phyloP scores from a whole-genome alignment of 768 basidiomycete genomes.

The Melanogaster broomeanus region DNA sequence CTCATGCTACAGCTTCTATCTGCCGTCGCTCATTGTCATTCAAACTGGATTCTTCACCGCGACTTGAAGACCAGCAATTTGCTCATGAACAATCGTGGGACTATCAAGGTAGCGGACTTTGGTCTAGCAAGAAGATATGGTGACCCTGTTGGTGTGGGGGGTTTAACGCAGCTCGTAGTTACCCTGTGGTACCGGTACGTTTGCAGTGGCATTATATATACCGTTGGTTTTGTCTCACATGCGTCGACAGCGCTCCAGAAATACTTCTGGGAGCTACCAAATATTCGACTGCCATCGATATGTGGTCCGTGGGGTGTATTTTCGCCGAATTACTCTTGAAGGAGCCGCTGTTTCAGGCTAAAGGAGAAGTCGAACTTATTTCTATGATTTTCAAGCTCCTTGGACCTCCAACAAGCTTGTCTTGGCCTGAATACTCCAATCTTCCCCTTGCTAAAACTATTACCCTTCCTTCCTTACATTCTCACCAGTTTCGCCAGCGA shows the following conservation, averaged over 20 bases:
- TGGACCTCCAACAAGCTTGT: slow-evolving; percentile 83
- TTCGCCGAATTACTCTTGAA: slow-evolving; percentile 95
- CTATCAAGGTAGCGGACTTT: slow-evolving; percentile 98
- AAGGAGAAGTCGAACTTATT: slow-evolving; percentile 90
- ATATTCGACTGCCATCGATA: slow-evolving; percentile 94
- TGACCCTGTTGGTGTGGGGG: slow-evolving; percentile 94
- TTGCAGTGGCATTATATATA: slow-evolving; percentile 8
- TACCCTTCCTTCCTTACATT: slow-evolving; percentile 71
- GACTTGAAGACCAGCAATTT: slow-evolving; percentile 98
- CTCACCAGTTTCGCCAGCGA: slow-evolving; percentile 76
- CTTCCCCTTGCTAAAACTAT: slow-evolving; percentile 84
- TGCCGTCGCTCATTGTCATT: slow-evolving; percentile 91
- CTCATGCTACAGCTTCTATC: slow-evolving; percentile 91
- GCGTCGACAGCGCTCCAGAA: slow-evolving; percentile 77
- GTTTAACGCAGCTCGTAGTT: slow-evolving; percentile 97
- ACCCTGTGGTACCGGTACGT: slow-evolving; percentile 97
- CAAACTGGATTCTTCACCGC: slow-evolving; percentile 97
- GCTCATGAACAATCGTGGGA: slow-evolving; percentile 98
- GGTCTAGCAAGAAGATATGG: slow-evolving; percentile 95
- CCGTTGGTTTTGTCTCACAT: slow-evolving; percentile 8
- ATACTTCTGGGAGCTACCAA: slow-evolving; percentile 90
- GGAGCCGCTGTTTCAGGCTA: slow-evolving; percentile 97
- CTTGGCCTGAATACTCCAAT: slow-evolving; percentile 83
- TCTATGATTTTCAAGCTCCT: slow-evolving; percentile 94
- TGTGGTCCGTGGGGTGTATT: slow-evolving; percentile 99